Evolutionary conservation across 129 eudicot species (phyloP), one percentile per base, ranked within the genome.

Genomic region (Deinandra increscens): DNA sequence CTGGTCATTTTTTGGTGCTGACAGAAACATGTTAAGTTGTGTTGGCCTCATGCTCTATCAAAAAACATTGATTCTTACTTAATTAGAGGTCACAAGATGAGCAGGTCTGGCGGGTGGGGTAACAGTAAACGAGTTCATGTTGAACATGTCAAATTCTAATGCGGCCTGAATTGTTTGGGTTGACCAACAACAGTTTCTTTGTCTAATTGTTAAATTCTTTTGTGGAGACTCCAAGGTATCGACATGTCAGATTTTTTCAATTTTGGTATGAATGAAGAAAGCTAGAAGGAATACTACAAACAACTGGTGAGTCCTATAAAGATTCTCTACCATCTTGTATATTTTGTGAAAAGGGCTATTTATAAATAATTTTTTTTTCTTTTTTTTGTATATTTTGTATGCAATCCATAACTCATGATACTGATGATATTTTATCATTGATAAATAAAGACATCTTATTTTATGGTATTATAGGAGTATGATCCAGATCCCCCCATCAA

Each of bases 231-330:
- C 45, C 85, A 80, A 13, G 89, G 93, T 31, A 69, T 87, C 42
- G 96, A 94, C 69, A 38, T 87, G 41, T 85, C 99, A 14, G 96
- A 94, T 64, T 94, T 85, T 70, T 94, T 94, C 84, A 94, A 94
- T 74, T 94, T 94, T 15, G 96, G 96, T 43, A 75, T 94, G 84
- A 85, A 81, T 58, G 99, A 94, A 83, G 99, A 94, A 29, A 84
- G 82, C 71, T 94, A 97, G 99, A 94, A 85, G 79, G 97, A 94
- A 20, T 89, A 89, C 76, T 87, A 93, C 88, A 89, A 85, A 82
- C 95, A 89, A 73, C 85, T 94, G 90, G 99, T 94, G 69, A 64
- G 97, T 73, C 23, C 60, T 46, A 33, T 51, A 42, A 69, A n/a
- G n/a, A n/a, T n/a, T n/a, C n/a, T n/a, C n/a, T n/a, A n/a, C n/a